These are phyloP conservation scores for Aegilops longissima DNA, from an alignment of 176 grass and related monocot species.

Conservation along the genomic window DNA sequence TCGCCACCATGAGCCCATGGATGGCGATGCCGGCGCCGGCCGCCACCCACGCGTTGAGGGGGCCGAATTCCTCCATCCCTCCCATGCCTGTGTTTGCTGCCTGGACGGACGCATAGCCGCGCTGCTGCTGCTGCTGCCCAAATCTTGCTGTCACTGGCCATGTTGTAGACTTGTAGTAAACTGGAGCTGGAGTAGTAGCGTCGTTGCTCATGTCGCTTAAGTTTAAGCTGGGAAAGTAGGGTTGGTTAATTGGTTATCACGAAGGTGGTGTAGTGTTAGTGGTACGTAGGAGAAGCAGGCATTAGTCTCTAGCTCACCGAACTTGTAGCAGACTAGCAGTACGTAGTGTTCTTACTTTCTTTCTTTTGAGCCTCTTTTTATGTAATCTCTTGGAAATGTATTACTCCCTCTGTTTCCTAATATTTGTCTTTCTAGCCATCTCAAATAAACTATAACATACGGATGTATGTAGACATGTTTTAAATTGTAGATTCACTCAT, in stretches of 20 bases:
- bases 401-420: not conserved
- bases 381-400: conserved; percentile 24
- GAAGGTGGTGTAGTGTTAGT: conserved; percentile 28
- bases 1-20: conserved; percentile 38
- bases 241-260: conserved; percentile 9
- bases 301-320: conserved; percentile 9
- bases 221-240: not conserved
- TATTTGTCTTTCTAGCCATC: too few relatives aligned
- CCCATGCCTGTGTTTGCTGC: conserved; percentile 70
- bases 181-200: conserved; percentile 15
- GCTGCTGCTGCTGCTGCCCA: not conserved
- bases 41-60: conserved; percentile 13
- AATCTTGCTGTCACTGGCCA: not conserved
- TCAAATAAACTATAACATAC: too few relatives aligned
- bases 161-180: not conserved
- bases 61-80: conserved; percentile 14
- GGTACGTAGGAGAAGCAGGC: conserved; percentile 15
- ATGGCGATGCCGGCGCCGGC: conserved; percentile 26
- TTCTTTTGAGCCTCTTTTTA: conserved; percentile 30
- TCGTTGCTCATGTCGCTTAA: not conserved
- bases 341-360: not conserved
- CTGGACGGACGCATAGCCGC: conserved; percentile 57
- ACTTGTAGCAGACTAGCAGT: not conserved
- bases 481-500: too few relatives aligned
- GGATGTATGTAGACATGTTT: too few relatives aligned